Conservation (phyloP, 2,329 filamentous ascomycete species). For the Grosmannia penicillata region DNA sequence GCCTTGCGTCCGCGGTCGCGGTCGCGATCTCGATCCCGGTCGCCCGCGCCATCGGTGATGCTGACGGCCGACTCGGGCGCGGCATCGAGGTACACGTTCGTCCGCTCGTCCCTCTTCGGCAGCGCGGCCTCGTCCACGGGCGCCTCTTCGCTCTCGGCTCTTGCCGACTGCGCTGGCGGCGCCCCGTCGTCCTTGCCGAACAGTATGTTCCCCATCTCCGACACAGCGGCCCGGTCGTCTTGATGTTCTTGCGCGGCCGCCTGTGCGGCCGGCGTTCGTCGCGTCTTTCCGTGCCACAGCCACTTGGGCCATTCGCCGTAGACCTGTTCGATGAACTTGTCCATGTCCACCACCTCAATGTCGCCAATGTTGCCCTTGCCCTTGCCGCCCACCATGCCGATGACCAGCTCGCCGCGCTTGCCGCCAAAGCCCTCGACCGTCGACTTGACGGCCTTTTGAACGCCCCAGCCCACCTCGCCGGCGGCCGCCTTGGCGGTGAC, state of each 20-base stretch:
- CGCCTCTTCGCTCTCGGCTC: constrained; percentile 9
- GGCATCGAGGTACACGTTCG: constrained; percentile 24
- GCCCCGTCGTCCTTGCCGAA: constrained; percentile 44
- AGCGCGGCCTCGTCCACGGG: not conserved
- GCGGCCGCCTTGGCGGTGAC: constrained; percentile 82
- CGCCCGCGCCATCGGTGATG: constrained; percentile 30
- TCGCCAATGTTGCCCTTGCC: constrained; percentile 86
- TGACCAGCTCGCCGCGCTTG: constrained; percentile 85
- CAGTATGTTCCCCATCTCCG: constrained; percentile 29
- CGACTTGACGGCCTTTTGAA: constrained; percentile 88
- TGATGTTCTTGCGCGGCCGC: constrained; percentile 10
- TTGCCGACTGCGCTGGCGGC: constrained; percentile 25
- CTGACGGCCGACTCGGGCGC: constrained; percentile 31
- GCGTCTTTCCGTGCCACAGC: constrained; percentile 85
- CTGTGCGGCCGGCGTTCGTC: constrained; percentile 36
- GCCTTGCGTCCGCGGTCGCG: constrained; percentile 43
- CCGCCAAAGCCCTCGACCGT: constrained; percentile 88
- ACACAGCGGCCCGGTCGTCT: constrained; percentile 28
- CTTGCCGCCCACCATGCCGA: constrained; percentile 79
- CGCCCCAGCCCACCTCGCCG: constrained; percentile 77
- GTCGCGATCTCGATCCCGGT: constrained; percentile 13
- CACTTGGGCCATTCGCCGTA: constrained; percentile 79
- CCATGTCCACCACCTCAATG: constrained; percentile 81
- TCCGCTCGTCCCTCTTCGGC: constrained; percentile 28
- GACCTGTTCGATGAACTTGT: constrained; percentile 63